These are phyloP conservation scores for Globisporangium megalacanthum DNA, from an alignment of 352 stramenopile genomes.

Conservation along the genomic window DNA sequence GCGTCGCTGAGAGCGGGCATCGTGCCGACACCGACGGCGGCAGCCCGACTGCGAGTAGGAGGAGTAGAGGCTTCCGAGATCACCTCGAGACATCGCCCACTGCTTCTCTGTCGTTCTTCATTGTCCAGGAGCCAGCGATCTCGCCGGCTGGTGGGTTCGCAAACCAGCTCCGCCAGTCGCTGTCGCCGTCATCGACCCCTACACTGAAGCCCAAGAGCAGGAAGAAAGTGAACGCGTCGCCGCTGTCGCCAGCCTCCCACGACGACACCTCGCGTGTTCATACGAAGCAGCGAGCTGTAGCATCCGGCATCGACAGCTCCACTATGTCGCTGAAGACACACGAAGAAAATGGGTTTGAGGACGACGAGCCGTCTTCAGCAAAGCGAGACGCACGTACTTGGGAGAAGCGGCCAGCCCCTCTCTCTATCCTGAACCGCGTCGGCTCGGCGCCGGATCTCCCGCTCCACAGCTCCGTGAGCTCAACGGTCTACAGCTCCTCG, in stretches of 20 bases:
- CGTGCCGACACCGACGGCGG: not conserved
- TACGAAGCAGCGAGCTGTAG: not conserved
- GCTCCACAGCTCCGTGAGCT: conserved; percentile 42
- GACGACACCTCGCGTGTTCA: not conserved
- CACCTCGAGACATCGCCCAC: conserved; percentile 1
- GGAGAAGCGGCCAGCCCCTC: not conserved
- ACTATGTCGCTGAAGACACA: not conserved
- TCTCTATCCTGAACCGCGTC: conserved; percentile 51
- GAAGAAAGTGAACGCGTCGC: conserved; percentile 3
- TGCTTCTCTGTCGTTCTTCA: conserved; percentile 47
- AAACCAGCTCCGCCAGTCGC: not conserved
- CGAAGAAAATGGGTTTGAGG: conserved; percentile 9
- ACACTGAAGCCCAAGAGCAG: conserved; percentile 4
- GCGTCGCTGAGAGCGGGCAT: not conserved
- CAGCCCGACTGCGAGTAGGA: not conserved
- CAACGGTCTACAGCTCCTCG: conserved; percentile 55
- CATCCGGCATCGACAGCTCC: not conserved
- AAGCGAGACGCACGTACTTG: not conserved
- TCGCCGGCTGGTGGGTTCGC: conserved; percentile 22
- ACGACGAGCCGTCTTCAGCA: conserved; percentile 4
- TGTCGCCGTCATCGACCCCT: not conserved
- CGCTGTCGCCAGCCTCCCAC: not conserved
- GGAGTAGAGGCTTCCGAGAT: not conserved
- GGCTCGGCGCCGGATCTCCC: conserved; percentile 60
- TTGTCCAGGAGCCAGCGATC: conserved; percentile 54